These are phyloP conservation scores for Ampelocalamus luodianensis DNA, from an alignment of 176 grass and related monocot species.

Conservation along the genomic window DNA sequence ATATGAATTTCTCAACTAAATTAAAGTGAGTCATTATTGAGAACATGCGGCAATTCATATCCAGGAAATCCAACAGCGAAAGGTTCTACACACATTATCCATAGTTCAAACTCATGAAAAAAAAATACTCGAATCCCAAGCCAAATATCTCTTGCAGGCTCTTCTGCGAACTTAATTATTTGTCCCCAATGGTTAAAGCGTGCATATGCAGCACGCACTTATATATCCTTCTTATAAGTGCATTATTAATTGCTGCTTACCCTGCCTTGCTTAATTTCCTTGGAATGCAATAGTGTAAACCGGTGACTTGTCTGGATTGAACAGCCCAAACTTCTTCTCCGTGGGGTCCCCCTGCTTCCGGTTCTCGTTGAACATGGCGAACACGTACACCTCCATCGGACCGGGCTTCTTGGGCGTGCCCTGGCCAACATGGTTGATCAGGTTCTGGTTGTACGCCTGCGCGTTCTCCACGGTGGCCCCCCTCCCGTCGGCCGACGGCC, in stretches of 20 bases:
- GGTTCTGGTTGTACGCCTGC: constrained; percentile 45
- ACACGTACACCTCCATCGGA: constrained; percentile 45
- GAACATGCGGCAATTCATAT: too few relatives aligned
- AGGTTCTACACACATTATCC: too few relatives aligned
- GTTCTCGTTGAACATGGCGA: constrained; percentile 67
- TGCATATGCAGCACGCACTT: too few relatives aligned
- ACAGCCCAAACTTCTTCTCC: constrained; percentile 55
- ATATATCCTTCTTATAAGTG: too few relatives aligned
- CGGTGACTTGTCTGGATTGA: constrained; percentile 41
- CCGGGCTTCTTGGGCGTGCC: constrained; percentile 53
- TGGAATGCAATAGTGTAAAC: constrained; percentile 40
- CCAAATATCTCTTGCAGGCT: background rate
- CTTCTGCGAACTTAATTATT: background rate
- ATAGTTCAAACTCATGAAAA: too few relatives aligned
- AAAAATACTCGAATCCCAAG: too few relatives aligned
- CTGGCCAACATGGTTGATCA: constrained; percentile 41
- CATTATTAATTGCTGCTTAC: too few relatives aligned
- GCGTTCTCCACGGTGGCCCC: constrained; percentile 39
- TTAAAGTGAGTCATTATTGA: too few relatives aligned
- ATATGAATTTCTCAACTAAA: too few relatives aligned
- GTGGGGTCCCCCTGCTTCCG: background rate
- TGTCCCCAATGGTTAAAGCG: background rate
- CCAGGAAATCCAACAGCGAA: too few relatives aligned
- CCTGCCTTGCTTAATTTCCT: too few relatives aligned
- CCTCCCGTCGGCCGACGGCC: constrained; percentile 46